A percentile compares a stretch with the other conserved stretches of the same genome.
phyloP scores from a whole-genome alignment of 2,329 filamentous ascomycete genomes.

The Colletotrichum godetiae region DNA sequence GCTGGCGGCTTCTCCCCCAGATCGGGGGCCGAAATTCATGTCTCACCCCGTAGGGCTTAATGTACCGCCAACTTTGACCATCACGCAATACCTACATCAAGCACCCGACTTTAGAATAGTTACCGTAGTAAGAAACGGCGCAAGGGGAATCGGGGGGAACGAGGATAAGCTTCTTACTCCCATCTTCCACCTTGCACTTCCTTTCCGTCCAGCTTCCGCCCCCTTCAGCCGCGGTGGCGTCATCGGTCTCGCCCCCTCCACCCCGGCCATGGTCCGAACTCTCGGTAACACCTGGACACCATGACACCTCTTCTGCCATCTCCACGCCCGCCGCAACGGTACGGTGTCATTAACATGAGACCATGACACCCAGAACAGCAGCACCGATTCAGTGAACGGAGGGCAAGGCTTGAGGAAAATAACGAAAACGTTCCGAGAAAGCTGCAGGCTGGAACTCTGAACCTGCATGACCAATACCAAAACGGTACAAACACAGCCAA shows the following conservation, averaged over 20 bases:
- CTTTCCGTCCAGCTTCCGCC: neutral
- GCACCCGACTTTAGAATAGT: neutral
- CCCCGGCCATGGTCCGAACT: slow-evolving; percentile 20
- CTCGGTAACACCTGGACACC: slow-evolving; percentile 10
- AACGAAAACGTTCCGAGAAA: neutral
- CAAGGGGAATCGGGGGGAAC: neutral
- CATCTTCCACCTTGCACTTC: neutral
- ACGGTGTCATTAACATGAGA: neutral
- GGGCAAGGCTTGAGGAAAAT: neutral
- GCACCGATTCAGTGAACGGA: neutral
- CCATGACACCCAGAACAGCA: neutral
- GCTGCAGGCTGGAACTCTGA: neutral
- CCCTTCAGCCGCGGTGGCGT: slow-evolving; percentile 21
- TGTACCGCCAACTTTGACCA: neutral
- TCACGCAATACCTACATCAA: neutral
- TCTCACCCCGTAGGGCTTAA: slow-evolving; percentile 21
- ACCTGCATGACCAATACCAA: neutral
- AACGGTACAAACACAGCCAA: neutral
- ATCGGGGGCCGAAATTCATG: slow-evolving; percentile 25
- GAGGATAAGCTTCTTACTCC: slow-evolving; percentile 21
- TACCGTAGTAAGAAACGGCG: neutral
- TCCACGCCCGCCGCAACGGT: neutral
- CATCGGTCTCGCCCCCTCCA: slow-evolving; percentile 1
- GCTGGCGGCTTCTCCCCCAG: neutral
- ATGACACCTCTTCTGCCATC: neutral